Evolutionary conservation across 768 basidiomycete species (phyloP), one percentile per base, ranked within the genome.

Genomic region (Basidioascus undulatus): DNA sequence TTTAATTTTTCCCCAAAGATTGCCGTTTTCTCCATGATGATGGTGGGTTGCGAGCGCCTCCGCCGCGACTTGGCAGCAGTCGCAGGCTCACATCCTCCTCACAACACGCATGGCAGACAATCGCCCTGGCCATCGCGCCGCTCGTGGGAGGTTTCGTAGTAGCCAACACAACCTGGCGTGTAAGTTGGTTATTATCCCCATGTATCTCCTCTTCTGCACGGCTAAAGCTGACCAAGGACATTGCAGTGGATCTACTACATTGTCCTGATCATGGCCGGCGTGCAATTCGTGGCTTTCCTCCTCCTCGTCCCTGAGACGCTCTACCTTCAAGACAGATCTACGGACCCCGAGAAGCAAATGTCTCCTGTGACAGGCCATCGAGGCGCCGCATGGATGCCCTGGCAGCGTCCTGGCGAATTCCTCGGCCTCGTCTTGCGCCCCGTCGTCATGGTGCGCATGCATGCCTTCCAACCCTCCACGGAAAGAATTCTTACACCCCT

Each of bases 271-370:
- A 5, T 52, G 51, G 51, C 45, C n/a, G 47, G 45, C 3, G 20
- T 50, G 2, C 51, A 52, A 30, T 25, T 52, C 11, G 27, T 43
- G 15, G 31, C 44, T 28, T 42, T 51, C 40, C 34, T 46, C 32
- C 41, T 48, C 31, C 28, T 52, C 28, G 47, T 52, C 7, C 51
- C 51, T 7, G 49, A 52, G 26, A 52, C 51, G n/a, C 41, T 52
- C 18, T 52, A 47, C 47, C 41, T 39, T 12, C 43, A 49, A 27
- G 43, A 47, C 13, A 30, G 28, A 30, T 3, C 28, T 3, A 9
- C 10, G 15, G 28, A 30, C 28, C 28, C 28, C 28, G 28, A 2
- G 28, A 15, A 30, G 28, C 10, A 9, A 9, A 30, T 9, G 15
- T 9, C 28, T 9, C 28, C 15, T 15, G 15, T 15, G 10, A 30